phyloP scores from a whole-genome alignment of 2,329 filamentous ascomycete genomes.

The Fusarium begoniae region DNA sequence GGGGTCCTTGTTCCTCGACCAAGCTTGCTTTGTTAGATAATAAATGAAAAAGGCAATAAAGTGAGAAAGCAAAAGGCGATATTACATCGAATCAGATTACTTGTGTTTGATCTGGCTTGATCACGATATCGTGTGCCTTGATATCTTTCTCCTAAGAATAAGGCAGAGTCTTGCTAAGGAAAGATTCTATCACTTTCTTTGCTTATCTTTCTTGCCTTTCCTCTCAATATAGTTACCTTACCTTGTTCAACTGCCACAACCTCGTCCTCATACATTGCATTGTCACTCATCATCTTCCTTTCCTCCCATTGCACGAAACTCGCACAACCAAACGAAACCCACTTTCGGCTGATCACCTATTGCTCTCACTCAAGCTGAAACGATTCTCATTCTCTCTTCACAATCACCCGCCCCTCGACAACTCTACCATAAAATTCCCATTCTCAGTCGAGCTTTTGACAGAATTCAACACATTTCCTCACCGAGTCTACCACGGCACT shows the following conservation, averaged over 20 bases:
- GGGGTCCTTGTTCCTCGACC: background rate
- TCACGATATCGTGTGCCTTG: background rate
- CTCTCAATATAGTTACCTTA: too few species aligned
- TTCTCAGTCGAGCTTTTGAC: background rate
- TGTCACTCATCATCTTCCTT: background rate
- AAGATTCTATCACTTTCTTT: slow-evolving; percentile 4
- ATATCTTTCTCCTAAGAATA: background rate
- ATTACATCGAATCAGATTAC: background rate
- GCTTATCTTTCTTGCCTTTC: background rate
- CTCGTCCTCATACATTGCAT: background rate
- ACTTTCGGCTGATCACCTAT: slow-evolving; percentile 3
- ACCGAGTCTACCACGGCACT: background rate
- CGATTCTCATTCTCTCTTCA: background rate
- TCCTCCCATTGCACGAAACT: slow-evolving; percentile 9
- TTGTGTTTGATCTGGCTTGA: background rate
- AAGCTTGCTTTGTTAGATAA: background rate
- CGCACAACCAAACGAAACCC: slow-evolving; percentile 2
- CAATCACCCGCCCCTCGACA: background rate
- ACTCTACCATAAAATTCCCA: background rate
- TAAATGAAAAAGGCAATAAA: background rate
- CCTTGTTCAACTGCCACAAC: background rate
- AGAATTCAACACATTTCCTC: background rate
- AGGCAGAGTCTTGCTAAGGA: background rate
- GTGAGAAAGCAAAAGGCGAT: background rate
- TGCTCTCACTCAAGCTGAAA: background rate